Percentiles rank a stretch among this genome's conserved stretches.
Conservation (phyloP, 1,284 basidiomycete genomes). For the Jaminaea rosea region DNA sequence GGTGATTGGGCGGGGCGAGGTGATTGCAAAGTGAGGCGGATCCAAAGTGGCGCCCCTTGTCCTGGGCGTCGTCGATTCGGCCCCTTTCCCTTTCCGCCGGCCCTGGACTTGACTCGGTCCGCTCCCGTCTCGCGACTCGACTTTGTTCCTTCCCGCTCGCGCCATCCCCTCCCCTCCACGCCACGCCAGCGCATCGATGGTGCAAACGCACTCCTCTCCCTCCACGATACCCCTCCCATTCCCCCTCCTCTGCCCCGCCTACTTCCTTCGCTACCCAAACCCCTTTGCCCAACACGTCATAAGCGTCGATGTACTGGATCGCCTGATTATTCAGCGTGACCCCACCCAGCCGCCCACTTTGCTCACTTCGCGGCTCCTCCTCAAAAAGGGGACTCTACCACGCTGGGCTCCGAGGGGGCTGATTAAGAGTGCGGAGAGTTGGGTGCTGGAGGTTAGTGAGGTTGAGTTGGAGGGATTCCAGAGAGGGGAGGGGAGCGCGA, state of each 20-base stretch:
- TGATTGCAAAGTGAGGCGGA: too few relatives aligned
- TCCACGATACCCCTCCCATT: constrained; percentile 56
- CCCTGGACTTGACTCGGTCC: too few relatives aligned
- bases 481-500: neutral
- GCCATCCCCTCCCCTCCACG: too few relatives aligned
- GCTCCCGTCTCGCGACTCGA: too few relatives aligned
- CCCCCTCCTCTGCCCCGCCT: constrained; percentile 82
- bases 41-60: neutral
- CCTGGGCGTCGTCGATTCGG: neutral
- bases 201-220: neutral
- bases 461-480: constrained; percentile 31
- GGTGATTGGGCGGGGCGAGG: too few relatives aligned
- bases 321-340: constrained; percentile 48
- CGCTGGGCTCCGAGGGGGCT: constrained; percentile 80
- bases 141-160: too few relatives aligned
- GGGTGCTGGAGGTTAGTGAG: constrained; percentile 46
- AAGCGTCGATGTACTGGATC: constrained; percentile 86
- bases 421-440: constrained; percentile 49
- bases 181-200: too few relatives aligned
- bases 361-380: constrained; percentile 78
- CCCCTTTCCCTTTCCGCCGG: neutral
- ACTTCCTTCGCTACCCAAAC: constrained; percentile 92
- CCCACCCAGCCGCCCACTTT: constrained; percentile 57
- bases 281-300: constrained; percentile 88
- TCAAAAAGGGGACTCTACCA: constrained; percentile 81